Percentiles rank a stretch among this genome's conserved stretches.
Conservation (phyloP, 768 basidiomycete genomes). For the Daedaleopsis sinensis region DNA sequence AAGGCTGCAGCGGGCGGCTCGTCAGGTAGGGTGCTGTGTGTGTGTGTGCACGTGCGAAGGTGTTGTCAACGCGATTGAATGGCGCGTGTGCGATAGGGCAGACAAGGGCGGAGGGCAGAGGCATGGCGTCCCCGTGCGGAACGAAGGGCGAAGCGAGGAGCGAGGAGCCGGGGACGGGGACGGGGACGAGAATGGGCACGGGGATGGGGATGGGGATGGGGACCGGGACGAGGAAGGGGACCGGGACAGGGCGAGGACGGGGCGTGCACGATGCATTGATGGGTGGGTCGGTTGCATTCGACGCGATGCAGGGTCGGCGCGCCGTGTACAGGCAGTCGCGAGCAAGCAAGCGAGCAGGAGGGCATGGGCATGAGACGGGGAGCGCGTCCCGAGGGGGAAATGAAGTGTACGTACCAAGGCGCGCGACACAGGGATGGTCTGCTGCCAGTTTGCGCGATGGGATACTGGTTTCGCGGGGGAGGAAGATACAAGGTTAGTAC, state of each 20-base stretch:
- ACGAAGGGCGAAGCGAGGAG: constrained; percentile 8
- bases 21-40: constrained; percentile 52
- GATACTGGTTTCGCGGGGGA: constrained; percentile 43
- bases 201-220: neutral
- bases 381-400: constrained; percentile 13
- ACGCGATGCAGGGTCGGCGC: neutral
- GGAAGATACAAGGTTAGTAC: constrained; percentile 1
- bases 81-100: neutral
- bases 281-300: neutral
- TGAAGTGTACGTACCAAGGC: constrained; percentile 47
- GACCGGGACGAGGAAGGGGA: neutral
- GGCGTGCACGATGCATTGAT: too few relatives aligned
- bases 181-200: too few relatives aligned
- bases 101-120: neutral
- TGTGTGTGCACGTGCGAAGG: neutral
- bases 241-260: constrained; percentile 1
- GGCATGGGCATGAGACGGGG: constrained; percentile 3
- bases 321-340: neutral
- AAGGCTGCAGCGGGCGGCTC: constrained; percentile 51
- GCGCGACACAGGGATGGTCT: constrained; percentile 54
- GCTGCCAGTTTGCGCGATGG: constrained; percentile 51
- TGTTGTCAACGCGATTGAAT: neutral
- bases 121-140: neutral
- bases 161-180: constrained; percentile 1
- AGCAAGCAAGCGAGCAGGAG: neutral